A percentile compares a stretch with the other conserved stretches of the same genome.
These are phyloP conservation scores for Arctium lappa DNA, from an alignment of 129 eudicot species.

Conservation along the genomic window DNA sequence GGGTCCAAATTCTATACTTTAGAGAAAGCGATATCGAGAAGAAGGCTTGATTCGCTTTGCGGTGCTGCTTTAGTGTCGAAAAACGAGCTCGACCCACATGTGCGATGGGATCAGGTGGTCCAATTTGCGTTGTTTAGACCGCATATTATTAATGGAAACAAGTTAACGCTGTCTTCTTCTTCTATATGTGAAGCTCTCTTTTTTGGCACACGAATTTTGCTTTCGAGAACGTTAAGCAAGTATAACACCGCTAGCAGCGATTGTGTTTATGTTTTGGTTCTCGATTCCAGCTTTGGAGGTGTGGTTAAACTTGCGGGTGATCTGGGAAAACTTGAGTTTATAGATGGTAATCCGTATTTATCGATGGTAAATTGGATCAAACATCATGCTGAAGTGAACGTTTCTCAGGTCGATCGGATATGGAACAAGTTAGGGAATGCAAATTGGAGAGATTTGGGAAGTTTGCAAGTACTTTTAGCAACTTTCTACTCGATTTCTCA, in stretches of 20 bases:
- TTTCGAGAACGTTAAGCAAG: slow-evolving; percentile 69
- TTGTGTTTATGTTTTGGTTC: slow-evolving; percentile 63
- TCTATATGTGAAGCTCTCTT: slow-evolving; percentile 75
- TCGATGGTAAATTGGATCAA: slow-evolving; percentile 68
- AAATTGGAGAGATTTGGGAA: slow-evolving; percentile 88
- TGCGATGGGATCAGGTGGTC: slow-evolving; percentile 76
- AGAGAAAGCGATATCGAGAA: slow-evolving; percentile 71
- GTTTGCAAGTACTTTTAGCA: slow-evolving; percentile 66
- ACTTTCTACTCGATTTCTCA: slow-evolving; percentile 63
- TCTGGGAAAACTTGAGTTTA: slow-evolving; percentile 57
- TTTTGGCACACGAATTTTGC: slow-evolving; percentile 61
- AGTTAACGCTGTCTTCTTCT: slow-evolving; percentile 37
- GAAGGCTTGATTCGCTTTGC: slow-evolving; percentile 50
- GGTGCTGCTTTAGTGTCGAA: slow-evolving; percentile 73
- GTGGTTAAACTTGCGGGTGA: slow-evolving; percentile 78
- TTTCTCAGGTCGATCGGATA: slow-evolving; percentile 59
- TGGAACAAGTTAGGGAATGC: slow-evolving; percentile 95
- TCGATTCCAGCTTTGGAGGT: slow-evolving; percentile 76
- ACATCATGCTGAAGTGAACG: slow-evolving; percentile 49
- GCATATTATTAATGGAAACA: slow-evolving; percentile 47
- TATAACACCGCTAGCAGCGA: slow-evolving; percentile 28
- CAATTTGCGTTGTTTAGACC: slow-evolving; percentile 64
- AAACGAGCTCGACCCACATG: slow-evolving; percentile 41
- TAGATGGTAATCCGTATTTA: slow-evolving; percentile 46
- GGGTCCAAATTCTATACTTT: slow-evolving; percentile 76